A percentile compares a stretch with the other conserved stretches of the same genome.
Evolutionary conservation across 2,329 filamentous ascomycete species (phyloP).

Genomic region (Aspergillus novofumigatus): DNA sequence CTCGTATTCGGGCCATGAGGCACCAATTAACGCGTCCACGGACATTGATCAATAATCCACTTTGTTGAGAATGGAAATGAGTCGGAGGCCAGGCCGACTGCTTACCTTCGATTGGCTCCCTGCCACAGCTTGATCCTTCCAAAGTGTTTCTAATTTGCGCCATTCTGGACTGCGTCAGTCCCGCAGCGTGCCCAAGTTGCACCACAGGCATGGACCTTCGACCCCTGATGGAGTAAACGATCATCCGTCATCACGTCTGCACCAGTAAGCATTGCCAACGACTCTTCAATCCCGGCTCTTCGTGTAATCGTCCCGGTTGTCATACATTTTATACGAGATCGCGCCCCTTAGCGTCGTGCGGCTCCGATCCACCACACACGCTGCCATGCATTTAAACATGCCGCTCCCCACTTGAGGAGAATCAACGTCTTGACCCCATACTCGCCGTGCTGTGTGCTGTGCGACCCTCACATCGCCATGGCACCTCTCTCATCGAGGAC

Average conservation of each 20-base stretch:
- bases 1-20: conserved; percentile 4
- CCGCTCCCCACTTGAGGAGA: not conserved
- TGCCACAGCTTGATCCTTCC: no score
- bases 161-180: not conserved
- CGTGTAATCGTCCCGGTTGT: not conserved
- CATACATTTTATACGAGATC: not conserved
- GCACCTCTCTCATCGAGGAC: not conserved
- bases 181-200: no score
- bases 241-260: not conserved
- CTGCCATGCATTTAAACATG: not conserved
- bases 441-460: not conserved
- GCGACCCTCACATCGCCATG: conserved; percentile 4
- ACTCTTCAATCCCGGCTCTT: not conserved
- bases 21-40: not conserved
- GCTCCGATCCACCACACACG: not conserved
- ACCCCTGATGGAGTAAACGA: not conserved
- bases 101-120: no score
- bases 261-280: no score
- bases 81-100: not conserved
- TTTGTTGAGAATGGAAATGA: conserved; percentile 5
- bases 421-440: not conserved
- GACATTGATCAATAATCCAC: not conserved
- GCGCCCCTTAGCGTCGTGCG: not conserved
- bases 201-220: not conserved
- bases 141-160: not conserved